These are phyloP conservation scores for Lactarius pseudohatsudake DNA, from an alignment of 768 basidiomycete species.

Conservation along the genomic window DNA sequence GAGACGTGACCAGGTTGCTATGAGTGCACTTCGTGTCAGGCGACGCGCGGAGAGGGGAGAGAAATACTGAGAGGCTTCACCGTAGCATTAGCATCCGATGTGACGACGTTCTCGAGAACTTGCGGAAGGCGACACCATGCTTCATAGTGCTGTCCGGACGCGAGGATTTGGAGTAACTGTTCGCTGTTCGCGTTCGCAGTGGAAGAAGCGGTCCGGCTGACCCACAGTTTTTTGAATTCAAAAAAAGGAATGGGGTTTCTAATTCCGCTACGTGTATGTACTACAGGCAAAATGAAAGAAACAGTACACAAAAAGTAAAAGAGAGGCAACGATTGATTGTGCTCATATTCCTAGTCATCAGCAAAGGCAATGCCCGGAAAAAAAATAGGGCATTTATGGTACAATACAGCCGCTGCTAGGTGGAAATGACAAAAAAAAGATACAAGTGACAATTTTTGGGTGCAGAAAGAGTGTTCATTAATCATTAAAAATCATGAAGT, in stretches of 20 bases:
- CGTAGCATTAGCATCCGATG: slow-evolving; percentile 93
- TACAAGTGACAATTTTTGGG: background rate
- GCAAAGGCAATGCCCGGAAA: slow-evolving; percentile 17
- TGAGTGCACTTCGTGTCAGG: background rate
- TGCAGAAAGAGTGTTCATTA: slow-evolving; percentile 1
- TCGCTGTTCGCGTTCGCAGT: background rate
- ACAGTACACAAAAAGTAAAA: background rate
- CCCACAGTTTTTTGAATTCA: background rate
- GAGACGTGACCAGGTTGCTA: slow-evolving; percentile 91
- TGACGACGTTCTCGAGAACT: slow-evolving; percentile 87
- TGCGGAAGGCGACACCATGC: slow-evolving; percentile 91
- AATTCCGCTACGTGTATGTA: background rate
- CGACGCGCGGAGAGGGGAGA: background rate
- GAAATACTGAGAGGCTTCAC: slow-evolving; percentile 42
- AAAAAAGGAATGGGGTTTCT: no score
- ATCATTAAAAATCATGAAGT: slow-evolving; percentile 19
- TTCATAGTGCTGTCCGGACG: slow-evolving; percentile 57
- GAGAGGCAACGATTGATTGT: background rate
- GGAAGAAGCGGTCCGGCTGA: background rate
- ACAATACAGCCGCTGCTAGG: slow-evolving; percentile 1
- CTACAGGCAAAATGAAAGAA: background rate
- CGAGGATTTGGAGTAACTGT: background rate
- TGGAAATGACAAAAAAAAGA: slow-evolving; percentile 9
- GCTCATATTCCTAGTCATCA: background rate
- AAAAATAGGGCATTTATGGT: slow-evolving; percentile 17